A percentile compares a stretch with the other conserved stretches of the same genome.
phyloP scores from a whole-genome alignment of 1,284 basidiomycete species.

The Ustilago sp. region DNA sequence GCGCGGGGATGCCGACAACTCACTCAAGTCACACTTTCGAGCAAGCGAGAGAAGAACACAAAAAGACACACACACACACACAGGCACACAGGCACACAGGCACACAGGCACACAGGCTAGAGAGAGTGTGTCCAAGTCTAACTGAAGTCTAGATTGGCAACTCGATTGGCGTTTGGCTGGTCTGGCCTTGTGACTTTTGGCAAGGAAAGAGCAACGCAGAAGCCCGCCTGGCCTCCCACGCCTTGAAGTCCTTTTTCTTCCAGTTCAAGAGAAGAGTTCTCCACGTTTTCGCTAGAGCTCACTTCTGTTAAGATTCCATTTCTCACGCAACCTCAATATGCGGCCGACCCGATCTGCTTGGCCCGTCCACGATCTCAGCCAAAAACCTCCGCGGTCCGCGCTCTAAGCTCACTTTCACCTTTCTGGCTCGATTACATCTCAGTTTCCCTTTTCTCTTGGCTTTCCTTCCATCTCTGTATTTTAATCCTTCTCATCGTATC shows the following conservation, averaged over 20 bases:
- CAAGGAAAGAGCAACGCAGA: neutral
- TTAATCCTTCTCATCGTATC: neutral
- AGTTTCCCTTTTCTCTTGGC: neutral
- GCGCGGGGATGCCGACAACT: slow-evolving; percentile 20
- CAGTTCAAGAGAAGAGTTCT: neutral
- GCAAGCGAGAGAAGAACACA: slow-evolving; percentile 10
- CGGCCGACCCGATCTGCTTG: slow-evolving; percentile 2
- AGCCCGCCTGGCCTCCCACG: neutral
- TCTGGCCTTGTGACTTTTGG: neutral
- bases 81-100: slow-evolving; percentile 1
- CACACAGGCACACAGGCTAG: slow-evolving; percentile 5
- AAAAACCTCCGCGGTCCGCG: slow-evolving; percentile 13
- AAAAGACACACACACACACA: neutral
- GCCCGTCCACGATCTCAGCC: neutral
- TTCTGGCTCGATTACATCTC: neutral
- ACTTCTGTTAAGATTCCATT: neutral
- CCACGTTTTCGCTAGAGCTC: neutral
- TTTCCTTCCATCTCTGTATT: slow-evolving; percentile 2
- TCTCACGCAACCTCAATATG: neutral
- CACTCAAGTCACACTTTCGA: neutral
- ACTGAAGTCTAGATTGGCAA: neutral
- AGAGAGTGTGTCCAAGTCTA: neutral
- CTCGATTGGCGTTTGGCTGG: neutral
- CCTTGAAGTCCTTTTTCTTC: slow-evolving; percentile 9
- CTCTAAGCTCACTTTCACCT: neutral